These are phyloP conservation scores for Xylaria sp. DNA, from an alignment of 2,329 filamentous ascomycete species.

Conservation along the genomic window DNA sequence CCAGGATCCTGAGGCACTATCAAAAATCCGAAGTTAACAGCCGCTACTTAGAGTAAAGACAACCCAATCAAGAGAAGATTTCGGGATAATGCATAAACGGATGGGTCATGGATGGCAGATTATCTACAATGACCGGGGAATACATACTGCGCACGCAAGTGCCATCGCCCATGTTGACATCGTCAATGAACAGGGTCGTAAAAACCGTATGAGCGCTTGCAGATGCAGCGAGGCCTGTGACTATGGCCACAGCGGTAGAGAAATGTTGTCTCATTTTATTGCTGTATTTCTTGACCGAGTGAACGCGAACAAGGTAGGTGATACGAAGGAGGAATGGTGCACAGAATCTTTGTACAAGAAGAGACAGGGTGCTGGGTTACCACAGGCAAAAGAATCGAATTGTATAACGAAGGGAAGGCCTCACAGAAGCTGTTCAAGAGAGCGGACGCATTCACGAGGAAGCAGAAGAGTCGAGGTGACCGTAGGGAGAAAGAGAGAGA, in stretches of 20 bases:
- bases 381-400: slow-evolving; percentile 17
- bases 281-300: background rate
- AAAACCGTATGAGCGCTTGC: slow-evolving; percentile 69
- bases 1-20: slow-evolving; percentile 62
- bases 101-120: background rate
- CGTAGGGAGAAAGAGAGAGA: background rate
- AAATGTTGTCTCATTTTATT: slow-evolving; percentile 50
- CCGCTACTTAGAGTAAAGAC: background rate
- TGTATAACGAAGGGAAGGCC: slow-evolving; percentile 27
- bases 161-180: slow-evolving; percentile 72
- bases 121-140: background rate
- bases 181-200: slow-evolving; percentile 71
- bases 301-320: background rate
- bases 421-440: slow-evolving; percentile 33
- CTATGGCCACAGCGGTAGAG: slow-evolving; percentile 49
- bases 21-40: background rate
- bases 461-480: background rate
- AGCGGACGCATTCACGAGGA: slow-evolving; percentile 19
- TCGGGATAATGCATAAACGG: background rate
- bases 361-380: background rate
- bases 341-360: background rate
- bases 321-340: background rate
- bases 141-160: slow-evolving; percentile 69
- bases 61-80: background rate
- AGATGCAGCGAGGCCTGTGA: slow-evolving; percentile 49